Conservation (phyloP, 2,329 filamentous ascomycete genomes). For the Fusarium lyarnte region DNA sequence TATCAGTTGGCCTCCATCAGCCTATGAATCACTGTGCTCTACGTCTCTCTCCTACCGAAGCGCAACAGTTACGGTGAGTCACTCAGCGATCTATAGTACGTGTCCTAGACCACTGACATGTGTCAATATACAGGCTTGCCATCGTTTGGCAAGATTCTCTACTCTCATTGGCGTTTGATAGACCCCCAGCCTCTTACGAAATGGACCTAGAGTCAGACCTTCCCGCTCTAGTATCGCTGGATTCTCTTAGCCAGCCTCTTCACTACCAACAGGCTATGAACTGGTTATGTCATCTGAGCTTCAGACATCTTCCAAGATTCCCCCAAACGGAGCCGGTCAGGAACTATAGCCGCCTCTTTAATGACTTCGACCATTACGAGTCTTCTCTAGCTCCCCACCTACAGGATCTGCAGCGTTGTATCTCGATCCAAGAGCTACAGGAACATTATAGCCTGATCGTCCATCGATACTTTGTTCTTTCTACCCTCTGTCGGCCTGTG, state of each 20-base stretch:
- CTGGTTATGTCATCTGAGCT: constrained; percentile 22
- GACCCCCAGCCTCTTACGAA: constrained; percentile 18
- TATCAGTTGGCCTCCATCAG: constrained; percentile 29
- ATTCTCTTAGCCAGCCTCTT: neutral
- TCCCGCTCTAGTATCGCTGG: neutral
- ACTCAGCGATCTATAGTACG: rapidly evolving
- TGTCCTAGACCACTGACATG: neutral
- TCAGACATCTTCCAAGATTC: neutral
- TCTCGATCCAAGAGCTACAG: constrained; percentile 23
- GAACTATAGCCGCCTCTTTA: neutral
- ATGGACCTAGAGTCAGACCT: constrained; percentile 22
- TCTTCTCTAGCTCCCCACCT: constrained; percentile 1
- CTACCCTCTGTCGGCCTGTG: constrained; percentile 21
- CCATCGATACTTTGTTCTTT: constrained; percentile 23
- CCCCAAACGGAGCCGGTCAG: neutral
- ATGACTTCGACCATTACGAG: constrained; percentile 4
- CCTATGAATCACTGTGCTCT: neutral
- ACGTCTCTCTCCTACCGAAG: neutral
- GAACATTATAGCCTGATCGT: constrained; percentile 18
- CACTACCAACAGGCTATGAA: constrained; percentile 29
- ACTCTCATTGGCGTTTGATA: constrained; percentile 30
- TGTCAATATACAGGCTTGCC: neutral
- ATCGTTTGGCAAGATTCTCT: constrained; percentile 36
- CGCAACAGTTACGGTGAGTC: constrained; percentile 12
- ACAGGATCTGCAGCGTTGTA: neutral